These are phyloP conservation scores for Penicillium lividum DNA, from an alignment of 495 filamentous ascomycete species.

Conservation along the genomic window DNA sequence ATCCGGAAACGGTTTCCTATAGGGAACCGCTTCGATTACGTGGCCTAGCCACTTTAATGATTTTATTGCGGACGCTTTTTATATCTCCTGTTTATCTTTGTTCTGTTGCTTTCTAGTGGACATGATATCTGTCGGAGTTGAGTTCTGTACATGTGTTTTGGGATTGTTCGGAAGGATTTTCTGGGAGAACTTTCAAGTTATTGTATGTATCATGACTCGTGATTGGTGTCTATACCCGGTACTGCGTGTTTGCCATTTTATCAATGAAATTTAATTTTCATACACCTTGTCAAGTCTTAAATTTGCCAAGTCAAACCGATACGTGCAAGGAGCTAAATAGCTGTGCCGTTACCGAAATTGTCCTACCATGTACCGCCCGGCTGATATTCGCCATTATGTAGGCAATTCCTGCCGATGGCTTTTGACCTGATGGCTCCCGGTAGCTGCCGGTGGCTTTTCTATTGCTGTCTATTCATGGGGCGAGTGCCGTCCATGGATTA, in stretches of 20 bases:
- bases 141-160: constrained; percentile 23
- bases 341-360: too few species aligned
- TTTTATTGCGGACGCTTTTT: constrained; percentile 8
- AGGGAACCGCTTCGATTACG: neutral
- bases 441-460: too few species aligned
- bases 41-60: constrained; percentile 15
- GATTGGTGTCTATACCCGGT: constrained; percentile 25
- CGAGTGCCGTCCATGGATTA: too few species aligned
- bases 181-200: constrained; percentile 10
- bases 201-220: constrained; percentile 22
- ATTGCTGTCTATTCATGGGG: too few species aligned
- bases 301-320: neutral
- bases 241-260: constrained; percentile 12
- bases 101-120: constrained; percentile 8
- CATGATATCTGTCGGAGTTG: constrained; percentile 23
- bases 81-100: constrained; percentile 5
- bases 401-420: too few species aligned
- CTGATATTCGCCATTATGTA: too few species aligned
- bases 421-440: too few species aligned
- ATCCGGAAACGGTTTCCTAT: neutral
- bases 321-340: too few species aligned
- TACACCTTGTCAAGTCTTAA: neutral
- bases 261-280: neutral
- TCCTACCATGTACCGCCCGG: too few species aligned
- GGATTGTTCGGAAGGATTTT: constrained; percentile 7